These are phyloP conservation scores for Dicorynia guianensis DNA, from an alignment of 306 rosid species.

Conservation along the genomic window DNA sequence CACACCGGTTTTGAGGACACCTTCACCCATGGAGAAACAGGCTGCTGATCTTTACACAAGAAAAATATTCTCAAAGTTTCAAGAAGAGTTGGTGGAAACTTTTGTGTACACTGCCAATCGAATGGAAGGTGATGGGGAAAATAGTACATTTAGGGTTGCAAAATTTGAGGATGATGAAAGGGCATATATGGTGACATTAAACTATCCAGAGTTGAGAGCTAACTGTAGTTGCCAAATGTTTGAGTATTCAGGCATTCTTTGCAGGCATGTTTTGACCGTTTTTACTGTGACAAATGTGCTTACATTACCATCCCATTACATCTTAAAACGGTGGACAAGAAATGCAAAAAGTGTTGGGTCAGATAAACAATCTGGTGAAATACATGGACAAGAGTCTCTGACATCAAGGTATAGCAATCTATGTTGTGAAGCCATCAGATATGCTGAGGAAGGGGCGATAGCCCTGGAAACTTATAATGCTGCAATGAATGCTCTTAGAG, in stretches of 20 bases:
- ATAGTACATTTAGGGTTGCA: conserved; percentile 69
- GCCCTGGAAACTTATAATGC: conserved; percentile 58
- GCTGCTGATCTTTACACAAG: conserved; percentile 72
- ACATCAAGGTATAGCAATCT: conserved; percentile 58
- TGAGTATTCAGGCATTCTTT: conserved; percentile 73
- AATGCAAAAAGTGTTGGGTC: conserved; percentile 57
- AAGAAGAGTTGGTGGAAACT: conserved; percentile 74
- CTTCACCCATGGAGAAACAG: conserved; percentile 77
- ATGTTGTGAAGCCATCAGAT: conserved; percentile 63
- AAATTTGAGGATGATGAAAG: conserved; percentile 70
- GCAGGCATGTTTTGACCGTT: conserved; percentile 72
- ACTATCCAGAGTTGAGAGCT: conserved; percentile 61
- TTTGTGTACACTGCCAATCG: conserved; percentile 71
- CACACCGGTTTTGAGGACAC: conserved; percentile 62
- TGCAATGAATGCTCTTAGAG: conserved; percentile 61
- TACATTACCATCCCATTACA: conserved; percentile 55
- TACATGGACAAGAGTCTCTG: conserved; percentile 56
- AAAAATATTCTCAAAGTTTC: conserved; percentile 64
- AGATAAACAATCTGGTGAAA: conserved; percentile 54
- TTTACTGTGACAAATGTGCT: conserved; percentile 71
- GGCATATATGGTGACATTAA: conserved; percentile 61
- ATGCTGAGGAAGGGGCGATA: conserved; percentile 70
- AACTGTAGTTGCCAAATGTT: conserved; percentile 73
- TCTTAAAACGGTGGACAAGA: conserved; percentile 52
- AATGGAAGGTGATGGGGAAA: conserved; percentile 66